A percentile compares a stretch with the other conserved stretches of the same genome.
These are phyloP conservation scores for Chamaecyparis obtusa DNA, from an alignment of 75 land plant genomes.

Conservation along the genomic window DNA sequence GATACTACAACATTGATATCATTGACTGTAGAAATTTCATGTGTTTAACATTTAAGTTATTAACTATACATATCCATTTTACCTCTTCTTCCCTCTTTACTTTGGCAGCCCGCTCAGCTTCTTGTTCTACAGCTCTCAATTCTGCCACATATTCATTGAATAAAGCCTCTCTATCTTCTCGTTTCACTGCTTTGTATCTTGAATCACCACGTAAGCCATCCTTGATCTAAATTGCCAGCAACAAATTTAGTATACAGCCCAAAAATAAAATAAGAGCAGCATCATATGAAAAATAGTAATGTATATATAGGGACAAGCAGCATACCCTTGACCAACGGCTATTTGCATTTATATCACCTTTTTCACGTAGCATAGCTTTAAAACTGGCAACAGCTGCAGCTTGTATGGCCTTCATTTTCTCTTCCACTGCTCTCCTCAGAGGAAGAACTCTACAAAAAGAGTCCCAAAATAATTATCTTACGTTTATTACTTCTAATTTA, in stretches of 20 bases:
- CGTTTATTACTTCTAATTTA: neutral
- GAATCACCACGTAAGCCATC: slow-evolving; percentile 71
- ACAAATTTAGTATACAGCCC: neutral
- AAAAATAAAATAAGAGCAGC: neutral
- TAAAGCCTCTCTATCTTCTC: slow-evolving; percentile 79
- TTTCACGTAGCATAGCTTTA: slow-evolving; percentile 76
- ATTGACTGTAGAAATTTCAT: too few species aligned
- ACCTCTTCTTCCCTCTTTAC: slow-evolving; percentile 87
- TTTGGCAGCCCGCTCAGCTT: slow-evolving; percentile 60
- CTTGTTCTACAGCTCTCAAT: slow-evolving; percentile 59
- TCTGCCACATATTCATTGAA: slow-evolving; percentile 80
- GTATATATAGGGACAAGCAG: neutral
- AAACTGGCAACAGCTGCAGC: slow-evolving; percentile 66
- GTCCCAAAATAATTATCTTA: neutral
- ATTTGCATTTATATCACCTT: slow-evolving; percentile 46
- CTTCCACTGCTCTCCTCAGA: slow-evolving; percentile 77
- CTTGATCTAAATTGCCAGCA: slow-evolving; percentile 54
- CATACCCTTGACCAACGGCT: slow-evolving; percentile 92
- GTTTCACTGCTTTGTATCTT: slow-evolving; percentile 73
- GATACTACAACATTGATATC: too few species aligned
- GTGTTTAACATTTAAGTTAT: too few species aligned
- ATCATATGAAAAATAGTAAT: neutral
- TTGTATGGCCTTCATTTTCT: slow-evolving; percentile 61
- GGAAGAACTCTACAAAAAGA: slow-evolving; percentile 54
- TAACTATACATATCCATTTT: neutral